These are phyloP conservation scores for Aspergillus spinulosporus DNA, from an alignment of 2,329 filamentous ascomycete species.

Conservation along the genomic window DNA sequence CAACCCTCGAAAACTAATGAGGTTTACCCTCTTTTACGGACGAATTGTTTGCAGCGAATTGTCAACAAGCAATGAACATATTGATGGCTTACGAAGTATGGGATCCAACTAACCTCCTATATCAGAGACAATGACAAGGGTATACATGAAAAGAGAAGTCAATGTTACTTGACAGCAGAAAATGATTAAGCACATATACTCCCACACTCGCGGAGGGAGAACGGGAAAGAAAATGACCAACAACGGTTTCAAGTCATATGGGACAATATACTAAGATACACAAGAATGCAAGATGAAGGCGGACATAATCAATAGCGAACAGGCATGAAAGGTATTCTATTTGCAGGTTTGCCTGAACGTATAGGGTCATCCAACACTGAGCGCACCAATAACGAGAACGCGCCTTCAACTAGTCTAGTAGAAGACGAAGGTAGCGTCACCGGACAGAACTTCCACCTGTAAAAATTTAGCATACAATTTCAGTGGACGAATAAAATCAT, in stretches of 20 bases:
- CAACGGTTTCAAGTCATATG: slow-evolving; percentile 31
- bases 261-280: slow-evolving; percentile 37
- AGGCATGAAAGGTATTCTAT: slow-evolving; percentile 21
- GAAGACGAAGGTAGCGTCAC: slow-evolving; percentile 53
- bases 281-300: slow-evolving; percentile 32
- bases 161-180: slow-evolving; percentile 24
- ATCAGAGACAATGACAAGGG: slow-evolving; percentile 4
- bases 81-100: slow-evolving; percentile 1
- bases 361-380: neutral
- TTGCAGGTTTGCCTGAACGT: slow-evolving; percentile 17
- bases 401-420: slow-evolving; percentile 28
- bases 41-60: no score
- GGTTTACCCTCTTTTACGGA: no score
- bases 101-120: neutral
- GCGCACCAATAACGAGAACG: slow-evolving; percentile 12
- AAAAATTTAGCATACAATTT: slow-evolving; percentile 11
- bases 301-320: slow-evolving; percentile 32
- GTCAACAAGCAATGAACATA: neutral
- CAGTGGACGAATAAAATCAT: slow-evolving; percentile 24
- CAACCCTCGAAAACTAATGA: neutral
- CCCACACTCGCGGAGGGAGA: slow-evolving; percentile 21
- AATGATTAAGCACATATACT: slow-evolving; percentile 25
- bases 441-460: slow-evolving; percentile 52
- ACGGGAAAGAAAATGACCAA: slow-evolving; percentile 25
- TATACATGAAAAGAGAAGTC: slow-evolving; percentile 18